Base-by-base conservation (phyloP, 352 stramenopile genomes). In the Lagenidium sp. region DNA sequence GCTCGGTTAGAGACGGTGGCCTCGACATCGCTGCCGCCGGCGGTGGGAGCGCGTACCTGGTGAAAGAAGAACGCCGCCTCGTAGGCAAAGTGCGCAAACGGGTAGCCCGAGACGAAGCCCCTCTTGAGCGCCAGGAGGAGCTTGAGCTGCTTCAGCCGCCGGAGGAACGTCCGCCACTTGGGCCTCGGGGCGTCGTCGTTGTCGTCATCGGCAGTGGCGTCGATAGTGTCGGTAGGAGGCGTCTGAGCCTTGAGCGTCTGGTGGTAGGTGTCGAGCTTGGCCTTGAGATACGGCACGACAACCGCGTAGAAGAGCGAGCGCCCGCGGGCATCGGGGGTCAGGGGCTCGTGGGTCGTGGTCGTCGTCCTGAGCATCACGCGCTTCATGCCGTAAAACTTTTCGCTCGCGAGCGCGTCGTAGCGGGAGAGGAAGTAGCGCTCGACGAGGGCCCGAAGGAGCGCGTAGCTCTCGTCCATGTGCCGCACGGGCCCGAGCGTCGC, bases 311-410 rank as follows among this genome's bases (percentile, higher is more conserved):
- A 32, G 6, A 90, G 58, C 23, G 74, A 71, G 32, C 66, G 59
- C n/a, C 67, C 71, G 19, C 60, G 62, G 18, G 69, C 74, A 15
- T 48, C 38, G 3, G 55, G 51, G 1, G 69, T 79, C 39, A 87
- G 49, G 23, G 68, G 59, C 19, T 57, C 53, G 16, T 60, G 79
- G 6, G 55, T 50, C 6, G 43, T 5, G 6, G 49, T 32, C 18
- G 42, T 6, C 37, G 40, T 37, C 3, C 54, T 23, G 25, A 74
- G 63, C 57, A 73, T 58, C 6, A 90, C 75, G 37, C 81, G 76
- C 55, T 90, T 91, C 63, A 94, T 88, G 24, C 81, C 78, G 50
- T 86, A 91, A 29, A 91, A 91, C 41, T 85, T 84, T 57, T 94
- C 81, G 3, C 63, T 82, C n/a, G 68, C 63, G 22, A 91, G 47